Evolutionary conservation across 2,329 filamentous ascomycete species (phyloP).

Genomic region (Myriangium duriaei): DNA sequence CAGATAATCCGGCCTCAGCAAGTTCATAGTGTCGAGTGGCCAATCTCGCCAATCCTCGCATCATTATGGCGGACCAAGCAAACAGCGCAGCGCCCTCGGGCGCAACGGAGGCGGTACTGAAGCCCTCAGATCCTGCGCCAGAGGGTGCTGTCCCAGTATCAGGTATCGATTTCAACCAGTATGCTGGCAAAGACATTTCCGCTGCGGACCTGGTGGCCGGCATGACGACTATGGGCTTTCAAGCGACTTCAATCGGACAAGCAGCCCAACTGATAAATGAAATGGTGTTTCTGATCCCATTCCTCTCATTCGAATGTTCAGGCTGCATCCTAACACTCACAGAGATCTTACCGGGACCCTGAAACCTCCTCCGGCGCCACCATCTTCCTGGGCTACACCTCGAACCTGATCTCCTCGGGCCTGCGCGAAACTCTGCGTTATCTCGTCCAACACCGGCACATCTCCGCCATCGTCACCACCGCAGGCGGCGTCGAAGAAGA

Average conservation of each 20-base stretch:
- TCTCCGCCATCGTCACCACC: slow-evolving; percentile 88
- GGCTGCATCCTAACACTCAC: no score
- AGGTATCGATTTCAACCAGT: slow-evolving; percentile 83
- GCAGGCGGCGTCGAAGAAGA: slow-evolving; percentile 95
- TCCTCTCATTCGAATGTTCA: no score
- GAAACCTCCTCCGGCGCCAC: slow-evolving; percentile 71
- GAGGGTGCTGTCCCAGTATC: slow-evolving; percentile 66
- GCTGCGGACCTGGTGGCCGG: slow-evolving; percentile 71
- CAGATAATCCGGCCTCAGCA: no score
- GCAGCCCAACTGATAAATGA: slow-evolving; percentile 87
- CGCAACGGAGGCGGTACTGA: slow-evolving; percentile 67
- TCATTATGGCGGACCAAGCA: not conserved
- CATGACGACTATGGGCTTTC: slow-evolving; percentile 79
- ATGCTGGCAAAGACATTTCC: slow-evolving; percentile 62
- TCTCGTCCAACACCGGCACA: slow-evolving; percentile 82
- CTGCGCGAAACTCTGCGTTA: slow-evolving; percentile 84
- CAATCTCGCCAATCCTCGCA: not conserved
- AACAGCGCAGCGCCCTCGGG: slow-evolving; percentile 31
- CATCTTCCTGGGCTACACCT: slow-evolving; percentile 95
- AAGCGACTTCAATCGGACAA: slow-evolving; percentile 69
- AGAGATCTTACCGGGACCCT: slow-evolving; percentile 70
- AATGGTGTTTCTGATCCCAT: slow-evolving; percentile 64
- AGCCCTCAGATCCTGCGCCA: slow-evolving; percentile 71
- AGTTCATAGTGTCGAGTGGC: no score
- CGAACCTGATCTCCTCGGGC: slow-evolving; percentile 92